A percentile compares a stretch with the other conserved stretches of the same genome.
phyloP scores from a whole-genome alignment of 768 basidiomycete species.

The Lenzites betulinus region DNA sequence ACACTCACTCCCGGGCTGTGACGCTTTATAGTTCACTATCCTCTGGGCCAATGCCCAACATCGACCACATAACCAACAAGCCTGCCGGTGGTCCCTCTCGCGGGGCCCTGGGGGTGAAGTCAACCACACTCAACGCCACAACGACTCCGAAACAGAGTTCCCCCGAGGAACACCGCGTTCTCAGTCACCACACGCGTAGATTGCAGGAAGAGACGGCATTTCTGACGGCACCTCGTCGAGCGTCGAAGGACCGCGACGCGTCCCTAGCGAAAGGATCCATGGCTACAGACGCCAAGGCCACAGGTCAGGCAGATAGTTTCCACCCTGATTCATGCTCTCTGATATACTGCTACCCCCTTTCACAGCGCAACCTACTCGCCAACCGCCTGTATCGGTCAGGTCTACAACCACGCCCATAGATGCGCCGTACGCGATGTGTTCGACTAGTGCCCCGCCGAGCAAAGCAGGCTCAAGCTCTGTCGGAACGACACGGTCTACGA shows the following conservation, averaged over 20 bases:
- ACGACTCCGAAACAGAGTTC: background rate
- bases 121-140: background rate
- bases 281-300: background rate
- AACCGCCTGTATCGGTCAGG: background rate
- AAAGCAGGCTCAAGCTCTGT: background rate
- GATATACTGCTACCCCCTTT: background rate
- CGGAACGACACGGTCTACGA: background rate
- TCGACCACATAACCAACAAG: background rate
- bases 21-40: background rate
- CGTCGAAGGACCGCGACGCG: background rate
- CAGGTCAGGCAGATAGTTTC: background rate
- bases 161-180: background rate
- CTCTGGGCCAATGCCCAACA: background rate
- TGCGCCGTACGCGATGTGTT: background rate
- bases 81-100: background rate
- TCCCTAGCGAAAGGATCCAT: background rate
- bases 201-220: background rate
- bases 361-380: background rate
- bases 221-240: background rate
- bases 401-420: conserved; percentile 2
- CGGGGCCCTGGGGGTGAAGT: background rate
- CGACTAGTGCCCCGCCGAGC: background rate
- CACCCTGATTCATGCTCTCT: background rate
- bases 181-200: background rate
- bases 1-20: background rate